Evolutionary conservation across 1,284 basidiomycete species (phyloP), one percentile per base, ranked within the genome.

Genomic region (Fistulina hepatica): DNA sequence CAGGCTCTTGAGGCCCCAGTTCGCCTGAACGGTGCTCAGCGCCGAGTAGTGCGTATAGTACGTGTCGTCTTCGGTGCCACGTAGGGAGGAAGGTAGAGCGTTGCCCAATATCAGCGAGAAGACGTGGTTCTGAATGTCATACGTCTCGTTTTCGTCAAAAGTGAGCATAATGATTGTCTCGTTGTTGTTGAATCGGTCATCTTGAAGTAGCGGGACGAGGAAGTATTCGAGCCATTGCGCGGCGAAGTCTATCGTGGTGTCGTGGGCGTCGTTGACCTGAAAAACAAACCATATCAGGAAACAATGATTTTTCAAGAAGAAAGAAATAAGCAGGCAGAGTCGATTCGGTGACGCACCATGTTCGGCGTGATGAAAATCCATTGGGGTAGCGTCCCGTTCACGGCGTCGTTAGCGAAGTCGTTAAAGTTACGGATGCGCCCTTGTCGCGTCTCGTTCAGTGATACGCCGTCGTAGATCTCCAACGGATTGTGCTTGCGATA

Each of bases 331-430:
- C 8, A 15, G 13, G 21, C 13, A 21, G 3, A 20, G 21, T n/a
- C n/a, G n/a, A n/a, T n/a, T n/a, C n/a, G n/a, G n/a, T n/a, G n/a
- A n/a, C 24, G 9, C 24, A 52, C 55, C 44, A 59, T 55, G 54
- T 79, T 80, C n/a, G 79, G 79, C 0, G 79, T 80, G 37, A 81
- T 57, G 50, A 73, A 81, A 21, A 59, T 52, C 72, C 73, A 79
- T 47, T 78, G 75, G 6, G 77, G 69, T 19, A 81, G 52, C 3
- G 60, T 60, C 33, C 66, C 53, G 20, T 67, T 67, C 34, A 63
- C 65, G 11, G 73, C 55, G 45, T 80, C 76, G 28, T 57, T 50
- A 6, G 68, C 63, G 42, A 76, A 71, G 52, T 76, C 64, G 42
- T 76, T 77, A 53, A 79, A 81, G 57, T 78, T 81, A 35, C 77